Evolutionary conservation across 78 protist genomes (phyloP).

Genomic region (Guillardia theta): DNA sequence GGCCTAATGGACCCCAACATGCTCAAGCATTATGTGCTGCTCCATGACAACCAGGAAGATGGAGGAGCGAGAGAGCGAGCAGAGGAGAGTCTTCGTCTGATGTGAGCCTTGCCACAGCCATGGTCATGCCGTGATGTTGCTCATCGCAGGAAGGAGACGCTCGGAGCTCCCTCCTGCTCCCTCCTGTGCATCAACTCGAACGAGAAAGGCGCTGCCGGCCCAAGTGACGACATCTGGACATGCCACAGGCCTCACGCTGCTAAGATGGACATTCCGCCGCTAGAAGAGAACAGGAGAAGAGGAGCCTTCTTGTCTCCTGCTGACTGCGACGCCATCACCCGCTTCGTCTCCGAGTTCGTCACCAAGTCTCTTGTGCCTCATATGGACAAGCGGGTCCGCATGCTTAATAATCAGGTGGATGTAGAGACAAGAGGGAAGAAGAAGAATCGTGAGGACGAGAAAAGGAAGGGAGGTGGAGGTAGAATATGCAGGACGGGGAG

Average conservation of each 20-base stretch:
- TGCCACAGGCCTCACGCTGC: neutral
- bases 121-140: neutral
- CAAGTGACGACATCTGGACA: slow-evolving; percentile 2
- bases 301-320: neutral
- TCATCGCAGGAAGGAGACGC: too few species aligned
- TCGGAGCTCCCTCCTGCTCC: neutral
- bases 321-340: neutral
- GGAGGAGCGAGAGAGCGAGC: neutral
- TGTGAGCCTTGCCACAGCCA: neutral
- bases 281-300: neutral
- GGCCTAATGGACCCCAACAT: neutral
- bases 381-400: neutral
- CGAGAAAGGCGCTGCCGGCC: neutral
- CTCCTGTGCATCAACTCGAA: slow-evolving; percentile 15
- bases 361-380: neutral
- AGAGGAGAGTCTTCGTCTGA: neutral
- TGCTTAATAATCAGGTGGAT: neutral
- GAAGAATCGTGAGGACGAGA: too few species aligned
- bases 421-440: too few species aligned
- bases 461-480: too few species aligned
- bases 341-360: neutral
- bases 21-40: slow-evolving; percentile 17
- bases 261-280: neutral
- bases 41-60: neutral
- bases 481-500: too few species aligned